A percentile compares a stretch with the other conserved stretches of the same genome.
Conservation (phyloP, 306 rosid species). For the Rosa persica region DNA sequence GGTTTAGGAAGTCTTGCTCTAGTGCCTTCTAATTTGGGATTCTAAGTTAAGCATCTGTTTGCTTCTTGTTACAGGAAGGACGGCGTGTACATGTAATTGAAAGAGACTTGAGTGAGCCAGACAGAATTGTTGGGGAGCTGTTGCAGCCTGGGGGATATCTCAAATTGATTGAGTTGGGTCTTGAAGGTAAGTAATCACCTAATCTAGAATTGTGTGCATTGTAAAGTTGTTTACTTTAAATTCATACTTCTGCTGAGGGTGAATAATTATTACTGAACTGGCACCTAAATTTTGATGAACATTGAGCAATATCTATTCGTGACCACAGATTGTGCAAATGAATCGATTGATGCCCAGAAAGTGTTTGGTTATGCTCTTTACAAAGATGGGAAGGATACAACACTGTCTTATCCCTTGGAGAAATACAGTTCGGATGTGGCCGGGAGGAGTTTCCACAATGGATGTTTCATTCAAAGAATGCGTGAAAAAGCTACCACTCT, state of each 20-base stretch:
- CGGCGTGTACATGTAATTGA: slow-evolving; percentile 50
- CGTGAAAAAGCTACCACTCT: slow-evolving; percentile 48
- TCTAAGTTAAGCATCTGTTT: not conserved
- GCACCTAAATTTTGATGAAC: no score
- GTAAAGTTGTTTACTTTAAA: not conserved
- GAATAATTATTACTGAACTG: no score
- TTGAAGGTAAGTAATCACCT: slow-evolving; percentile 19
- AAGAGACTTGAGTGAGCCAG: slow-evolving; percentile 39
- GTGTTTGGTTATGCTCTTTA: slow-evolving; percentile 34
- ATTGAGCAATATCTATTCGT: not conserved
- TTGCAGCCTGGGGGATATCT: slow-evolving; percentile 30
- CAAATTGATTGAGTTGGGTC: slow-evolving; percentile 28
- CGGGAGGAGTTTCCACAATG: slow-evolving; percentile 61
- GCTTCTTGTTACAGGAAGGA: slow-evolving; percentile 45
- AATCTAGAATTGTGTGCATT: not conserved
- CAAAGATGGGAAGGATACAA: slow-evolving; percentile 51
- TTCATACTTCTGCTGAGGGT: not conserved
- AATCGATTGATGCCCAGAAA: slow-evolving; percentile 23
- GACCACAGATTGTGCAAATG: slow-evolving; percentile 16
- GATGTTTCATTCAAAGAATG: slow-evolving; percentile 57
- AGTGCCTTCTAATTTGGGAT: no score
- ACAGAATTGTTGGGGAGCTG: slow-evolving; percentile 25
- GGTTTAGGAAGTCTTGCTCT: no score
- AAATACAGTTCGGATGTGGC: slow-evolving; percentile 39
- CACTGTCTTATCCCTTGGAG: slow-evolving; percentile 46